Evolutionary conservation across 352 stramenopile species (phyloP), one percentile per base, ranked within the genome.

Genomic region (Pythium biforme): DNA sequence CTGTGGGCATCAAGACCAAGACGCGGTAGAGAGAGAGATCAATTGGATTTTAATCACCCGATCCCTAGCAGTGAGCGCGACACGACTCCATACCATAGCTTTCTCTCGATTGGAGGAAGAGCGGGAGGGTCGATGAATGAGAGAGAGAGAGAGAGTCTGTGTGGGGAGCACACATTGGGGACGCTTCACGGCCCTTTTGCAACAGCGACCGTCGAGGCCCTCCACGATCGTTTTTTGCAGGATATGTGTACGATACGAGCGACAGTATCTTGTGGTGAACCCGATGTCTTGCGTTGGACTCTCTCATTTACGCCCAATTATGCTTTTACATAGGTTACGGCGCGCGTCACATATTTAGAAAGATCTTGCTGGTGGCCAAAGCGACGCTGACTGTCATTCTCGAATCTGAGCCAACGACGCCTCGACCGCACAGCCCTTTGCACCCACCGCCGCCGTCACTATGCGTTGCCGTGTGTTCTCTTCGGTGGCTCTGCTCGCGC

Each of bases 281-380:
- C 8, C 8, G 15, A 17, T 40, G 15, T 40, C n/a, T n/a, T n/a
- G n/a, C n/a, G n/a, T n/a, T n/a, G n/a, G n/a, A n/a, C n/a, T n/a
- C n/a, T n/a, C n/a, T n/a, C 4, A 33, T 23, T 26, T n/a, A 31
- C 14, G 26, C 4, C n/a, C n/a, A 20, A 20, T 49, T 50, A 63
- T 43, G 1, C 17, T 14, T 55, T 56, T 39, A 40, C 11, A 59
- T 8, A 60, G 60, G 14, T 57, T 19, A 39, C 12, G 10, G 37
- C 61, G 19, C 61, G 39, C 45, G 52, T 68, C 61, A 47, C 61
- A 68, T 23, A 59, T 68, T 58, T 68, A 53, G 61, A 68, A 68
- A 68, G 61, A 68, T 68, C 58, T 50, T 39, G 22, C 25, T 8
- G 37, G 15, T 43, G 6, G 12, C 37, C 11, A 1, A 59, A 40